Evolutionary conservation across 129 eudicot genomes (phyloP).

Genomic region (Glebionis coronaria): DNA sequence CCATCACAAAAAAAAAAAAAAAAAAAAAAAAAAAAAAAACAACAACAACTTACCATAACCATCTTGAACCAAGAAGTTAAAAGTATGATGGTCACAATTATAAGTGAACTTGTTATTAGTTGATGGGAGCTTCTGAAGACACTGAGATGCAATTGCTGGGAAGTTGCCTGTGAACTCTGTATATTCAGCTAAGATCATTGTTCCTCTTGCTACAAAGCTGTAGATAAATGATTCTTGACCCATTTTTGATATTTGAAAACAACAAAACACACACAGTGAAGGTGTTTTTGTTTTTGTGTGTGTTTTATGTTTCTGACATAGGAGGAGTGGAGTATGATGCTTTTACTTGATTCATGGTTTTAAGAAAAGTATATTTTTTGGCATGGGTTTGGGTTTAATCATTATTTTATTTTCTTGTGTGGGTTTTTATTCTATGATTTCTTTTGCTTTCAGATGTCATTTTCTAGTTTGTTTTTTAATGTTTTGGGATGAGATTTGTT

Average conservation of each 20-base stretch:
- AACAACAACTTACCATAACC: constrained; percentile 53
- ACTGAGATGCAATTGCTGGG: constrained; percentile 87
- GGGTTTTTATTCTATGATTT: no score
- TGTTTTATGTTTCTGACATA: no score
- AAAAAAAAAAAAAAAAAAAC: neutral
- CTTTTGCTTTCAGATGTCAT: no score
- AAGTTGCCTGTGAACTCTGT: constrained; percentile 90
- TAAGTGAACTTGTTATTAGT: constrained; percentile 62
- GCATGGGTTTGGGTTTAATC: no score
- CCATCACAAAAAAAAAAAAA: constrained; percentile 17
- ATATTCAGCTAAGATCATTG: constrained; percentile 79
- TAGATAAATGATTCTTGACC: constrained; percentile 85
- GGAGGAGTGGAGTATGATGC: no score
- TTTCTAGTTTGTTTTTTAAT: no score
- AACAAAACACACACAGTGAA: no score
- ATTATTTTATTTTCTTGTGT: no score
- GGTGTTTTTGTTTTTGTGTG: no score
- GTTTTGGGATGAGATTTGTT: no score
- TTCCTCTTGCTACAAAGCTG: constrained; percentile 89
- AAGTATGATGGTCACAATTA: constrained; percentile 80
- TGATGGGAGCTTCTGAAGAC: constrained; percentile 71
- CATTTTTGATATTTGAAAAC: constrained; percentile 27
- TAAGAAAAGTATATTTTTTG: no score
- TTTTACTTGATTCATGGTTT: no score
- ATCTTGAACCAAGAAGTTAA: constrained; percentile 81